phyloP scores from a whole-genome alignment of 2,329 filamentous ascomycete genomes.

The Fusarium coffeatum region DNA sequence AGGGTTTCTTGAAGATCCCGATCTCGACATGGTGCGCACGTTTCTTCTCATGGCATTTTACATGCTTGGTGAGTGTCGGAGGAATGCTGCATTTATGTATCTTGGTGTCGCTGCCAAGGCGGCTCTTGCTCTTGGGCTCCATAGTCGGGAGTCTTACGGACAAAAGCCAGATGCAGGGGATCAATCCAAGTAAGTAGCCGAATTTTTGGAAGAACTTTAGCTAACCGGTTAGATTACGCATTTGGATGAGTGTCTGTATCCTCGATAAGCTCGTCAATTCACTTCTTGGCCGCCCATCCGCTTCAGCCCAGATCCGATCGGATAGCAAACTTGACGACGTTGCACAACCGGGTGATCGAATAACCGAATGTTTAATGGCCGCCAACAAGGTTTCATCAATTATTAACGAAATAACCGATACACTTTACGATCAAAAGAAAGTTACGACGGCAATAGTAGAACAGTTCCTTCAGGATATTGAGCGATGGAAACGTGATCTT shows the following conservation, averaged over 20 bases:
- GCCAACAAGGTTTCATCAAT: slow-evolving; percentile 58
- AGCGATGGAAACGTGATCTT: slow-evolving; percentile 59
- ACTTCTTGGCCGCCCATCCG: slow-evolving; percentile 54
- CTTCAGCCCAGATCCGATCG: slow-evolving; percentile 42
- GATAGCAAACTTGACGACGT: slow-evolving; percentile 25
- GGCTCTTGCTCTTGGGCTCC: slow-evolving; percentile 67
- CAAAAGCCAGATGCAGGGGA: slow-evolving; percentile 24
- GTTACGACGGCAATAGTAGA: slow-evolving; percentile 52
- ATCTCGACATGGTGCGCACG: slow-evolving; percentile 42
- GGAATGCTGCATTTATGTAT: slow-evolving; percentile 75
- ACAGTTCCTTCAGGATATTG: slow-evolving; percentile 55
- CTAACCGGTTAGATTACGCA: slow-evolving; percentile 45
- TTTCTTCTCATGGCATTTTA: slow-evolving; percentile 74
- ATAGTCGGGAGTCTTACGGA: slow-evolving; percentile 50
- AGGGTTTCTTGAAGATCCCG: slow-evolving; percentile 44
- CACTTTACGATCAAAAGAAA: slow-evolving; percentile 55
- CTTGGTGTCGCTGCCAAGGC: slow-evolving; percentile 68
- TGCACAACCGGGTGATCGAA: slow-evolving; percentile 29
- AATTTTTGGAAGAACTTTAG: accelerated
- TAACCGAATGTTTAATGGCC: slow-evolving; percentile 51
- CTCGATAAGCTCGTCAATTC: slow-evolving; percentile 55
- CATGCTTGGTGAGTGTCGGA: slow-evolving; percentile 71
- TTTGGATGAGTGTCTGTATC: slow-evolving; percentile 55
- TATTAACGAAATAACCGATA: slow-evolving; percentile 57
- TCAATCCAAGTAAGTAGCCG: slow-evolving; percentile 33